Percentiles rank a stretch among this genome's conserved stretches.
These are phyloP conservation scores for Angomonas deanei DNA, from an alignment of 208 protist genomes.

Conservation along the genomic window DNA sequence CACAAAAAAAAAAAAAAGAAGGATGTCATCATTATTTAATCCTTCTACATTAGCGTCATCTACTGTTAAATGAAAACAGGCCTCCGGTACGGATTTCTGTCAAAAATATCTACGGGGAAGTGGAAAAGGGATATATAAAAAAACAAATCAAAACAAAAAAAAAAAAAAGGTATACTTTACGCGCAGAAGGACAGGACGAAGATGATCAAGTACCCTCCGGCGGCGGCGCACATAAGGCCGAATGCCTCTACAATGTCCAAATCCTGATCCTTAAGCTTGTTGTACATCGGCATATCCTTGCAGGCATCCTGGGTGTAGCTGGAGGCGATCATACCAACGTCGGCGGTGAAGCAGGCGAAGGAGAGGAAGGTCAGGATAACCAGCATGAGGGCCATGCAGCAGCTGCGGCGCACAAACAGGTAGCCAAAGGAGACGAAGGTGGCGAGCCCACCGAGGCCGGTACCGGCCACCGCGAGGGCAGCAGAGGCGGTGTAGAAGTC, in stretches of 20 bases:
- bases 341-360: constrained; percentile 12
- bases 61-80: no score
- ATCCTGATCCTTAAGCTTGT: not conserved
- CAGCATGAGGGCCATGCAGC: not conserved
- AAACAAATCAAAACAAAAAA: constrained; percentile 2
- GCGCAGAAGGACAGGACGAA: constrained; percentile 10
- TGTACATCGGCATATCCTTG: not conserved
- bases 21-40: no score
- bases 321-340: constrained; percentile 2
- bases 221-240: constrained; percentile 9
- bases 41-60: no score
- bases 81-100: no score
- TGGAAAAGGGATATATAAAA: not conserved
- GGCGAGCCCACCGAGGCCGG: constrained; percentile 7
- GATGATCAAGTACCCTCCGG: constrained; percentile 7
- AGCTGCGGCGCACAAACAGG: constrained; percentile 1
- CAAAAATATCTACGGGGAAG: not conserved
- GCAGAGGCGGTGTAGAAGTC: constrained; percentile 4
- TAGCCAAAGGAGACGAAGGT: constrained; percentile 7
- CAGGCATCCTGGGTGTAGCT: constrained; percentile 15
- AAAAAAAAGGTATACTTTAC: constrained; percentile 13
- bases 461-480: constrained; percentile 11
- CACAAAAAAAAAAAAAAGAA: no score
- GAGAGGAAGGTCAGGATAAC: constrained; percentile 5
- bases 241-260: constrained; percentile 13